These are phyloP conservation scores for Quercus engelmannii DNA, from an alignment of 306 rosid genomes.

Conservation along the genomic window DNA sequence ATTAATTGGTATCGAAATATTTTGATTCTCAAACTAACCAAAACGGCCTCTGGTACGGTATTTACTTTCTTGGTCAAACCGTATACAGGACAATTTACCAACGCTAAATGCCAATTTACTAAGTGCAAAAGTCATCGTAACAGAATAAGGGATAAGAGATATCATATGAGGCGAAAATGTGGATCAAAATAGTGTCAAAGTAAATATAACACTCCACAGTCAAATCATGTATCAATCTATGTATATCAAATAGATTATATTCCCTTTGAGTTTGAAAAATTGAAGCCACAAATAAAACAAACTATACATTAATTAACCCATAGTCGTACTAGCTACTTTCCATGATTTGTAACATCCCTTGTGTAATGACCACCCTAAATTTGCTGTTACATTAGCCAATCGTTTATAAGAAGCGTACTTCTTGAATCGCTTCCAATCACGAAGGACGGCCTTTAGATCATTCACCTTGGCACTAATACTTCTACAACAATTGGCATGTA, in stretches of 20 bases:
- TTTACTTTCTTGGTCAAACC: no score
- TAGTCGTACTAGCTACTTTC: background rate
- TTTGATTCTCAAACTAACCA: no score
- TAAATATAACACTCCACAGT: no score
- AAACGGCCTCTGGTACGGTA: rapidly evolving
- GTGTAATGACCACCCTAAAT: slow-evolving; percentile 44
- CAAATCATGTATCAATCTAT: no score
- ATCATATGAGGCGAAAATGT: no score
- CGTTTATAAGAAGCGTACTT: slow-evolving; percentile 8
- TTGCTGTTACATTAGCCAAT: slow-evolving; percentile 5
- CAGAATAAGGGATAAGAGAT: no score
- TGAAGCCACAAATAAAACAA: background rate
- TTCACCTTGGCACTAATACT: slow-evolving; percentile 55
- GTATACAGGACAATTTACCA: no score
- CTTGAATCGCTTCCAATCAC: slow-evolving; percentile 70
- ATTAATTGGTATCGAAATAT: no score
- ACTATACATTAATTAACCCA: background rate
- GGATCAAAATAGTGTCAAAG: no score
- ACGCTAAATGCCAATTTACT: no score
- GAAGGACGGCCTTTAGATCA: slow-evolving; percentile 41
- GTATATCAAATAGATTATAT: no score
- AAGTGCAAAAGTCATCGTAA: no score
- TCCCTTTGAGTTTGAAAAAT: background rate
- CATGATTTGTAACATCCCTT: slow-evolving; percentile 49
- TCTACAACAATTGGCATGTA: slow-evolving; percentile 83